Base-by-base conservation (phyloP, 225 moss, liverwort and hornwort genomes). In the Physcomitrellopsis africana region DNA sequence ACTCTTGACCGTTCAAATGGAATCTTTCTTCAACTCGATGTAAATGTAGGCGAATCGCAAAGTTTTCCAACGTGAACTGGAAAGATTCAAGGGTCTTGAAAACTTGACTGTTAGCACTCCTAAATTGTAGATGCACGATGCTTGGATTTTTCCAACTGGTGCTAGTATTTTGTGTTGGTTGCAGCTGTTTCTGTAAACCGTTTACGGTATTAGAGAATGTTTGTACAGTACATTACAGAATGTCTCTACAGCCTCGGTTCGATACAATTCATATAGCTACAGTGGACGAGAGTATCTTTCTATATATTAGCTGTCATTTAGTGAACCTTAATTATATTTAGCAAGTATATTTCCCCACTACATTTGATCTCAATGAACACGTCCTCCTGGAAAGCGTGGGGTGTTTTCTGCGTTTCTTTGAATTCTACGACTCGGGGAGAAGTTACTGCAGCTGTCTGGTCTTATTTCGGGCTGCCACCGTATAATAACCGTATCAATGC, bases 121-220 rank as follows among this genome's bases (percentile, higher is more conserved):
- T 27, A 42, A 48, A 4, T 22, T 69, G 1, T 12, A 4, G 20
- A 69, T 61, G 61, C 11, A 17, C 52, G 61, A 24, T 42, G 41
- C 60, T 69, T 61, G n/a, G 69, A 56, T 44, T 12, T 24, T 22
- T 68, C 11, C 47, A 20, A 26, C 51, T 13, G 29, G 19, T 17
- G 42, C 22, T 60, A 8, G 24, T 15, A 60, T 49, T 51, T 76
- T 4, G 10, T 68, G 60, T 37, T 45, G 20, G 17, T 70, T 32
- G 20, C 51, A 60, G 75, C 70, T 70, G 70, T 70, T 77, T 78
- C 71, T 65, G 72, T 51, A 72, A 66, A 43, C 51, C 66, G 71
- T 52, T 79, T 14, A 20, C 32, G 4, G 32, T 37, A 37, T 37
- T 4, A 72, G 43, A 67, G 79, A 79, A 80, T 74, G 80, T 75